Percentiles rank a stretch among this genome's conserved stretches.
Evolutionary conservation across 1,284 basidiomycete species (phyloP).

Genomic region (Xanthoconium separans): DNA sequence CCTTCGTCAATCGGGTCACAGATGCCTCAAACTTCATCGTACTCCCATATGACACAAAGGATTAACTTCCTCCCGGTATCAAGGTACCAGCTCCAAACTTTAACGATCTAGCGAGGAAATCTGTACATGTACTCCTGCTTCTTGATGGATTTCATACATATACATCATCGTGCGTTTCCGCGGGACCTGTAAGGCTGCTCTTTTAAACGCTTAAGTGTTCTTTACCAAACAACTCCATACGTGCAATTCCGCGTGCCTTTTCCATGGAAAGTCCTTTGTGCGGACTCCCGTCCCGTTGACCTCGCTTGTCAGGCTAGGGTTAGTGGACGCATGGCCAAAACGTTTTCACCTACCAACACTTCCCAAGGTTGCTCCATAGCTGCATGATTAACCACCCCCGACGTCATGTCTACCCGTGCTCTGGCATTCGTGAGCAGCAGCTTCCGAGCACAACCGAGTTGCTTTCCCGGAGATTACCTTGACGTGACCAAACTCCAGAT

Average conservation of each 20-base stretch:
- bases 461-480: conserved; percentile 2
- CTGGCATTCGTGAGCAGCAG: not conserved
- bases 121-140: conserved; percentile 1
- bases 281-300: conserved; percentile 7
- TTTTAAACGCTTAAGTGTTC: conserved; percentile 6
- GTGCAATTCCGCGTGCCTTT: not conserved
- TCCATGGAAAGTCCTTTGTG: conserved; percentile 10
- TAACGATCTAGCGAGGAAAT: conserved; percentile 10
- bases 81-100: conserved; percentile 7
- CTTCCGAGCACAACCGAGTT: not conserved
- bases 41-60: conserved; percentile 3
- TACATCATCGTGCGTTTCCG: not conserved
- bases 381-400: not conserved
- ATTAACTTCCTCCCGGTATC: conserved; percentile 7
- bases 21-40: not conserved
- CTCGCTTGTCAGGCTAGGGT: not conserved
- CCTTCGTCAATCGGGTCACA: not conserved
- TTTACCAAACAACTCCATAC: not conserved
- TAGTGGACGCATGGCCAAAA: conserved; percentile 1
- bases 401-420: conserved; percentile 1
- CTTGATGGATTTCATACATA: not conserved
- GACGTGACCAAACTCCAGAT: not conserved
- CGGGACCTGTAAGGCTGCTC: conserved; percentile 4
- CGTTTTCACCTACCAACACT: conserved; percentile 1
- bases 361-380: conserved; percentile 12